These are phyloP conservation scores for Saturnispora sanitii DNA, from an alignment of 805 yeast species.

Conservation along the genomic window DNA sequence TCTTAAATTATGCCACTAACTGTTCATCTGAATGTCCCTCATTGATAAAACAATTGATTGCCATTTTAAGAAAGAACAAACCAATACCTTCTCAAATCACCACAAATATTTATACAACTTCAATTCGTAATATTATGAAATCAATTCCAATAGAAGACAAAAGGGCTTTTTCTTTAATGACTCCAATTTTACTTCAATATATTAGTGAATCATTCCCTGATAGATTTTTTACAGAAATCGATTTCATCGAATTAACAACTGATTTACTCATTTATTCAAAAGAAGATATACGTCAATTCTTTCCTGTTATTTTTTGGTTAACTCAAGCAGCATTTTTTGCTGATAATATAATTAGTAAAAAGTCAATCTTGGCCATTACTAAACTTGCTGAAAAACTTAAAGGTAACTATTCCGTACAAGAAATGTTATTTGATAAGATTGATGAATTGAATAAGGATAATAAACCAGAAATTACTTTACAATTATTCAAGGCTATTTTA, in stretches of 20 bases:
- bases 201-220: slow-evolving; percentile 20
- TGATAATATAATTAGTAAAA: slow-evolving; percentile 36
- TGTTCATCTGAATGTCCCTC: slow-evolving; percentile 25
- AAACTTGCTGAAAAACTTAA: slow-evolving; percentile 22
- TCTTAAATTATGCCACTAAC: slow-evolving; percentile 24
- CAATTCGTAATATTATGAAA: slow-evolving; percentile 36
- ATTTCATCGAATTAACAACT: slow-evolving; percentile 49
- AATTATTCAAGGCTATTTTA: slow-evolving; percentile 4
- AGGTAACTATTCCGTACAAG: slow-evolving; percentile 6
- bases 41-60: slow-evolving; percentile 25
- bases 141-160: slow-evolving; percentile 19
- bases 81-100: slow-evolving; percentile 27
- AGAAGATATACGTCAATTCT: slow-evolving; percentile 22
- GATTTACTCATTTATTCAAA: slow-evolving; percentile 44
- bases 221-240: slow-evolving; percentile 30
- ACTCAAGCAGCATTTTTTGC: slow-evolving; percentile 30
- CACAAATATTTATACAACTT: slow-evolving; percentile 44
- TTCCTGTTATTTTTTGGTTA: slow-evolving; percentile 22
- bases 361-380: slow-evolving; percentile 34
- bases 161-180: slow-evolving; percentile 19
- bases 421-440: background rate
- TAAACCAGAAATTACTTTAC: background rate
- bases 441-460: background rate
- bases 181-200: slow-evolving; percentile 31
- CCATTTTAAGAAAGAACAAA: slow-evolving; percentile 19